phyloP scores from a whole-genome alignment of 1,284 basidiomycete species.

The Irpex sp. region DNA sequence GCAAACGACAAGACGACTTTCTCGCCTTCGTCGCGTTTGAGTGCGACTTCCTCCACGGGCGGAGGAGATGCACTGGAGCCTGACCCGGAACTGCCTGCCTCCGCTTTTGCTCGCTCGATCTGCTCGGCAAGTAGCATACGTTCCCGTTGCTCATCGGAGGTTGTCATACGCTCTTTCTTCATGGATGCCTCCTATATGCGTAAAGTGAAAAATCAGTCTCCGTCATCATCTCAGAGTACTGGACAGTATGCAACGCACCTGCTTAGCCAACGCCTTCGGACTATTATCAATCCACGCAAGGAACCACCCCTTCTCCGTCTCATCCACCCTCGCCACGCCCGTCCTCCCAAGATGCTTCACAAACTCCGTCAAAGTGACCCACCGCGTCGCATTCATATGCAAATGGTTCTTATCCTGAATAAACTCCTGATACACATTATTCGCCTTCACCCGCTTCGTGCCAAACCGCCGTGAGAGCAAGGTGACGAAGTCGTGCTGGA shows the following conservation, averaged over 20 bases:
- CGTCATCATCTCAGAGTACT: not conserved
- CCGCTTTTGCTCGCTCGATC: conserved; percentile 77
- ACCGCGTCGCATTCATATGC: conserved; percentile 98
- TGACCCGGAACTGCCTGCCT: conserved; percentile 22
- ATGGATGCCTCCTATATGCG: conserved; percentile 70
- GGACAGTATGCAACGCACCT: conserved; percentile 44
- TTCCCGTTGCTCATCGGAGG: conserved; percentile 94
- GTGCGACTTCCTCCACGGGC: conserved; percentile 39
- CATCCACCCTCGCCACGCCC: conserved; percentile 91
- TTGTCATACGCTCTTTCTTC: conserved; percentile 90
- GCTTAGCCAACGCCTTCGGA: conserved; percentile 89
- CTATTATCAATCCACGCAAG: conserved; percentile 96
- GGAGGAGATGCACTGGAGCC: conserved; percentile 28
- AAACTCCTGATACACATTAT: conserved; percentile 97
- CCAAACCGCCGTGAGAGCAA: conserved; percentile 89
- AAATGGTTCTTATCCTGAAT: conserved; percentile 93
- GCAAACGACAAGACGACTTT: conserved; percentile 72
- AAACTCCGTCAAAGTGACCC: conserved; percentile 96
- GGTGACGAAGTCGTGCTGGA: conserved; percentile 90
- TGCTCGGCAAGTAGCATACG: conserved; percentile 89
- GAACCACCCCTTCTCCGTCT: conserved; percentile 98
- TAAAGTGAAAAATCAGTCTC: not conserved
- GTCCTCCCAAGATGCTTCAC: conserved; percentile 86
- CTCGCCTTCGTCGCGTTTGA: conserved; percentile 75
- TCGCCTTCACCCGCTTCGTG: conserved; percentile 91